Evolutionary conservation across 2,329 filamentous ascomycete genomes (phyloP).

Genomic region (Colletotrichum coccodes): DNA sequence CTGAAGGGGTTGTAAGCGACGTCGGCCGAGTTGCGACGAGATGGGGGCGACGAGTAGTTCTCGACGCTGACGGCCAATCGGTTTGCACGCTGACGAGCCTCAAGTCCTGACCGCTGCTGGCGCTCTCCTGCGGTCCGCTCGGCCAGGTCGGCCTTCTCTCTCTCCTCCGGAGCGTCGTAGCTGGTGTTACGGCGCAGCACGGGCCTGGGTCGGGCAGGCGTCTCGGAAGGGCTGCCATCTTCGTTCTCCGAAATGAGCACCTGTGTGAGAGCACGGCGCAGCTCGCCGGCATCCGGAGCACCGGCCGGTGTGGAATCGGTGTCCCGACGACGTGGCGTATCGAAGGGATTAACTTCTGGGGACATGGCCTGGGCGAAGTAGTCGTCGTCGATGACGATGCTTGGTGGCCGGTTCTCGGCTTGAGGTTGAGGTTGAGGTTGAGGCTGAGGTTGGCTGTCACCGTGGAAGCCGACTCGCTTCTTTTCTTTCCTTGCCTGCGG

Average conservation of each 20-base stretch:
- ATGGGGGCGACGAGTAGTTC: constrained; percentile 45
- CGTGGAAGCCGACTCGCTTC: constrained; percentile 49
- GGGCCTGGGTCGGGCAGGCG: constrained; percentile 43
- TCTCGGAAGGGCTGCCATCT: constrained; percentile 27
- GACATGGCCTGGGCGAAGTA: constrained; percentile 27
- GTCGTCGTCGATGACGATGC: constrained; percentile 38
- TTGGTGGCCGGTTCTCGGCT: constrained; percentile 39
- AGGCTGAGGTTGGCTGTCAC: background rate
- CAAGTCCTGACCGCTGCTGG: constrained; percentile 50
- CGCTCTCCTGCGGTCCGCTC: constrained; percentile 49
- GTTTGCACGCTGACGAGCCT: constrained; percentile 51
- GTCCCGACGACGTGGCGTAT: constrained; percentile 30
- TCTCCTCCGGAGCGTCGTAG: constrained; percentile 52
- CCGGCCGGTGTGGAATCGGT: constrained; percentile 37
- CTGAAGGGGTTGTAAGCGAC: constrained; percentile 9
- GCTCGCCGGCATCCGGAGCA: constrained; percentile 49
- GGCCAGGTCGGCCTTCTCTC: constrained; percentile 50
- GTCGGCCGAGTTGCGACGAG: constrained; percentile 24
- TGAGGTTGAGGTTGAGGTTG: background rate
- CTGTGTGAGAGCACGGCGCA: constrained; percentile 50
- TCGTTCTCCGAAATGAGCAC: constrained; percentile 46
- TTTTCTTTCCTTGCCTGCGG: constrained; percentile 44
- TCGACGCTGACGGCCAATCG: constrained; percentile 51
- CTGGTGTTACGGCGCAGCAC: constrained; percentile 55
- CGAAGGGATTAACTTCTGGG: constrained; percentile 25